Conservation (phyloP, 495 filamentous ascomycete genomes). For the Sabuloglossum arenarium region DNA sequence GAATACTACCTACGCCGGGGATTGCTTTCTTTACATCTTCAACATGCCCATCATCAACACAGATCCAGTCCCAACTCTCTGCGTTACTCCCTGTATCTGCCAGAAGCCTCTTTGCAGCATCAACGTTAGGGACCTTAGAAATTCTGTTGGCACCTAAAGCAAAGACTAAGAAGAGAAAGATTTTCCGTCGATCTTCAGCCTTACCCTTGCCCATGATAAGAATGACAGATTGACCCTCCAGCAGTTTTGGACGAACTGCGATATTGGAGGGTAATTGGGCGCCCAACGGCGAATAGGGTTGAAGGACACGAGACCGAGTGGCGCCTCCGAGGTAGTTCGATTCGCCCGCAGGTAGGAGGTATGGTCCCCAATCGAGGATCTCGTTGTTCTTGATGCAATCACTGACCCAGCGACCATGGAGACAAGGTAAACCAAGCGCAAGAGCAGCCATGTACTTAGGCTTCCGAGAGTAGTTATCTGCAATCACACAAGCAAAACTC, state of each 20-base stretch:
- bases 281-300: slow-evolving; percentile 22
- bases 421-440: slow-evolving; percentile 69
- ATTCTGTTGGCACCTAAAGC: slow-evolving; percentile 53
- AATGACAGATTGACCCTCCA: slow-evolving; percentile 47
- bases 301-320: slow-evolving; percentile 50
- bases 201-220: slow-evolving; percentile 53
- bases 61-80: slow-evolving; percentile 56
- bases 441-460: slow-evolving; percentile 92
- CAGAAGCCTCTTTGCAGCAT: slow-evolving; percentile 36
- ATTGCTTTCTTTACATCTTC: slow-evolving; percentile 11
- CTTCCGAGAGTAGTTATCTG: slow-evolving; percentile 70
- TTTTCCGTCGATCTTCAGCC: slow-evolving; percentile 33
- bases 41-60: slow-evolving; percentile 37
- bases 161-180: slow-evolving; percentile 53
- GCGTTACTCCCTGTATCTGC: slow-evolving; percentile 25
- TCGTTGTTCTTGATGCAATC: slow-evolving; percentile 39
- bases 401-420: slow-evolving; percentile 60
- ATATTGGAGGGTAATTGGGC: slow-evolving; percentile 40
- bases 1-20: slow-evolving; percentile 22
- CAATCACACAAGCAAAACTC: slow-evolving; percentile 70
- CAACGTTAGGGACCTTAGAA: slow-evolving; percentile 38
- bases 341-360: slow-evolving; percentile 72
- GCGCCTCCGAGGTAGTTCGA: slow-evolving; percentile 56
- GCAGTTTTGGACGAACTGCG: slow-evolving; percentile 31
- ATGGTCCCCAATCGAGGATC: slow-evolving; percentile 54